phyloP scores from a whole-genome alignment of 139 green algal species.

The Chlorella sp. region DNA sequence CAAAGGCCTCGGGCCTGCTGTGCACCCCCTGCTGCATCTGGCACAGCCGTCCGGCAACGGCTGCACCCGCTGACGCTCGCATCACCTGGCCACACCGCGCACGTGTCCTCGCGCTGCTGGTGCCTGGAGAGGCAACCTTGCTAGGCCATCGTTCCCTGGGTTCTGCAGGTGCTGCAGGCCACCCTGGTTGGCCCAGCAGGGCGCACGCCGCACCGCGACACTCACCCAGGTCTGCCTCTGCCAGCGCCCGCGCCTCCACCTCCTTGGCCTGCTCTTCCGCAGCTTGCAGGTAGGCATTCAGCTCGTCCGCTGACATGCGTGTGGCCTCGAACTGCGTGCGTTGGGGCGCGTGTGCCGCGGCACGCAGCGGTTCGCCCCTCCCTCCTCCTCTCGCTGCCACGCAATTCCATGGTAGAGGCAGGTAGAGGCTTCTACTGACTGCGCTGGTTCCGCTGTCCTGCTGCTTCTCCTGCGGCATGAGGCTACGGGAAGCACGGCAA shows the following conservation, averaged over 20 bases:
- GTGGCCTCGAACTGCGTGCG: conserved; percentile 22
- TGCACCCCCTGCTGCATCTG: not conserved
- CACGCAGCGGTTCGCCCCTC: no score
- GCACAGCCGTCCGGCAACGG: not conserved
- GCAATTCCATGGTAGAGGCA: no score
- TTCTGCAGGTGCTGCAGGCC: no score
- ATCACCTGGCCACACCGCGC: not conserved
- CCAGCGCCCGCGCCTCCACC: conserved; percentile 24
- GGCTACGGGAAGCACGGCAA: no score
- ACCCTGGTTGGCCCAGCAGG: not conserved
- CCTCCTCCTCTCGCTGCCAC: no score
- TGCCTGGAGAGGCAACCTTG: not conserved
- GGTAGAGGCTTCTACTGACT: no score
- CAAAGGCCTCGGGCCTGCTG: not conserved
- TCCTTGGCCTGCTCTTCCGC: conserved; percentile 28
- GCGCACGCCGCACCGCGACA: not conserved
- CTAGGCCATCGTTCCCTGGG: no score
- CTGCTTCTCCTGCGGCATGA: no score
- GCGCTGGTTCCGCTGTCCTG: no score
- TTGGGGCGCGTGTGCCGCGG: no score
- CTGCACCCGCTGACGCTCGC: not conserved
- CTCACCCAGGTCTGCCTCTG: conserved; percentile 27
- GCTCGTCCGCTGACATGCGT: conserved; percentile 21
- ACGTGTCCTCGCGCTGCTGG: not conserved
- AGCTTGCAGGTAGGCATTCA: conserved; percentile 28